A percentile compares a stretch with the other conserved stretches of the same genome.
phyloP scores from a whole-genome alignment of 2,329 filamentous ascomycete species.

The Sporothrix humicola region DNA sequence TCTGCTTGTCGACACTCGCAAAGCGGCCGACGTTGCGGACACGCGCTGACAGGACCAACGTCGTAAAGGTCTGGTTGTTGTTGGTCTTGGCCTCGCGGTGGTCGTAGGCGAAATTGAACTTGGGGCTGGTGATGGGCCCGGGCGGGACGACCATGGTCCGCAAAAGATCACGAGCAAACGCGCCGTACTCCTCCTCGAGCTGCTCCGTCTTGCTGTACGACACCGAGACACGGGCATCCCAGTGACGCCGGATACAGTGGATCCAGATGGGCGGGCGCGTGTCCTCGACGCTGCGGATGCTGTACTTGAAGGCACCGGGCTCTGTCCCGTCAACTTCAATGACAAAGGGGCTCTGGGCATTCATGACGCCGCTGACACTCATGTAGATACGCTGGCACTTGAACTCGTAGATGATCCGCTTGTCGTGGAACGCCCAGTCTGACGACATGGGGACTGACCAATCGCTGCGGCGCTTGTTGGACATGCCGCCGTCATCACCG shows the following conservation, averaged over 20 bases:
- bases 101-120: conserved; percentile 36
- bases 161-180: conserved; percentile 41
- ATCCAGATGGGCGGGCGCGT: conserved; percentile 39
- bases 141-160: conserved; percentile 39
- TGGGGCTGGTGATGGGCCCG: conserved; percentile 24
- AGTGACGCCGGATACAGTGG: conserved; percentile 44
- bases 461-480: not conserved
- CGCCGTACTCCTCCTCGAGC: conserved; percentile 38
- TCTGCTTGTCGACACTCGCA: conserved; percentile 34
- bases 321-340: conserved; percentile 40
- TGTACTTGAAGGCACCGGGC: conserved; percentile 37
- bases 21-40: conserved; percentile 37
- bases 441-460: not conserved
- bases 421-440: conserved; percentile 36
- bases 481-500: not conserved
- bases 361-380: not conserved
- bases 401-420: conserved; percentile 39
- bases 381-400: conserved; percentile 35
- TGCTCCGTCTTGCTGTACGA: conserved; percentile 36
- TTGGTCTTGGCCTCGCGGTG: not conserved
- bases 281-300: conserved; percentile 38
- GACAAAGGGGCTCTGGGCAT: conserved; percentile 34
- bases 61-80: conserved; percentile 24
- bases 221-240: conserved; percentile 43
- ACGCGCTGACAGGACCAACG: conserved; percentile 34